Conservation (phyloP, 1,284 basidiomycete species). For the Cryptococcus sp. region DNA sequence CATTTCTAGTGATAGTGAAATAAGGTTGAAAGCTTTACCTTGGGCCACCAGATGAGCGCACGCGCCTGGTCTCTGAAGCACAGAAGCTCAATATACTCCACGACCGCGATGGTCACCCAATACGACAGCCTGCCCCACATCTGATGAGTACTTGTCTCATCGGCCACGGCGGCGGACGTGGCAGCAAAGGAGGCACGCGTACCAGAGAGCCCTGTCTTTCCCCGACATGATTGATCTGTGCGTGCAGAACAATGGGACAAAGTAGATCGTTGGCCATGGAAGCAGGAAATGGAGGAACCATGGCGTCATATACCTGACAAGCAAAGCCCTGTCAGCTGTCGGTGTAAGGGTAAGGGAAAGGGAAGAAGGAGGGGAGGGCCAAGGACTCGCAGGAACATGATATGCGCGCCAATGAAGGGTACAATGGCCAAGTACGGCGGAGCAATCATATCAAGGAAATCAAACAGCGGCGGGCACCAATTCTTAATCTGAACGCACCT, state of each 20-base stretch:
- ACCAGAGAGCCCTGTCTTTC: conserved; percentile 26
- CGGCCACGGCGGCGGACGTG: too few relatives aligned
- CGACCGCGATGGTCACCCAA: conserved; percentile 23
- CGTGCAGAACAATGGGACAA: conserved; percentile 24
- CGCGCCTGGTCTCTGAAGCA: conserved; percentile 25
- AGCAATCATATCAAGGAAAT: conserved; percentile 28
- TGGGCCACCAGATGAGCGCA: conserved; percentile 31
- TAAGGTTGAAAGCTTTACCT: conserved; percentile 18
- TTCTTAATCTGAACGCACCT: conserved; percentile 21
- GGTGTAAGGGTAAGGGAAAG: not conserved
- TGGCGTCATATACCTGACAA: conserved; percentile 21
- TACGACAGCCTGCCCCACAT: conserved; percentile 25
- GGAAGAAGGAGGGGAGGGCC: not conserved
- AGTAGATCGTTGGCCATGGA: conserved; percentile 23
- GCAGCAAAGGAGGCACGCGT: conserved; percentile 1
- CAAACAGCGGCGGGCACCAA: conserved; percentile 25
- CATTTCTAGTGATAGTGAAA: not conserved
- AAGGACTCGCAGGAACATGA: conserved; percentile 26
- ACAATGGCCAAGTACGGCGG: conserved; percentile 24
- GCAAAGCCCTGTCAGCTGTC: not conserved
- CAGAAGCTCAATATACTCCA: conserved; percentile 33
- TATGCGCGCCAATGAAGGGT: conserved; percentile 21
- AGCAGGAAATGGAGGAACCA: conserved; percentile 34
- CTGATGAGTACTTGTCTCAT: not conserved
- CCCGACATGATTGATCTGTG: conserved; percentile 15